Base-by-base conservation (phyloP, 495 filamentous ascomycete species). In the Aspergillus coremiiformis region DNA sequence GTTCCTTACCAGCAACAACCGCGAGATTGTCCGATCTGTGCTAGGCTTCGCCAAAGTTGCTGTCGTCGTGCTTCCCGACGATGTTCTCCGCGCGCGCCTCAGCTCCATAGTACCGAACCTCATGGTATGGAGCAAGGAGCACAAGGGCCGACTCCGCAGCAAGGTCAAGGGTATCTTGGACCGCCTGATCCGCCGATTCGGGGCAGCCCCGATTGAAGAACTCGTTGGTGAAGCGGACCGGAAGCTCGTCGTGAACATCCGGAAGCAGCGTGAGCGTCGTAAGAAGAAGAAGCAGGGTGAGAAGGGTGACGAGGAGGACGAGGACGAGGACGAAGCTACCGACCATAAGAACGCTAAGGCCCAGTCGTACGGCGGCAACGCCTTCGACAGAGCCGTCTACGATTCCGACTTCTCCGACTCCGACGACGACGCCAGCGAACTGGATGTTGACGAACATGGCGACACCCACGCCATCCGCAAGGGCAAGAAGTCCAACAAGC, bases 141-240 rank as follows among this genome's bases (percentile, higher is more conserved):
- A 98, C 73, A 96, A 95, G 71, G 90, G 87, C 14, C 89, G 93
- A 61, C 90, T 97, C 66, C 86, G 88, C 55, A 84, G 89, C 24
- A 97, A 96, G 75, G 90, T 98, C 49, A 97, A 95, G 80, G 89
- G 95, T 60, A 96, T 98, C 55, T 67, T 97, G 24, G 93, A 98
- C 70, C 82, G 93, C 24, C 88, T 95, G 75, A 83, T 96, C 22
- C 80, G 93, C 15, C 81, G 90, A 44, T 96, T 96, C 68, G 92
- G 94, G 24, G 84, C 84, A 33, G 84, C 90, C 1, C 58, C 74
- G 6, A 79, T 98, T 3, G 89, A 91, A 66, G 77, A 73, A 53
- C 74, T 85, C 53, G 87, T 87, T 46, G 70, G 69, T 29, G 87
- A 95, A 57, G 85, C 78, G 6, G 92, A 96, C 65, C 83, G 82